Base-by-base conservation (phyloP, 2,329 filamentous ascomycete species). In the Didymella segeticola region DNA sequence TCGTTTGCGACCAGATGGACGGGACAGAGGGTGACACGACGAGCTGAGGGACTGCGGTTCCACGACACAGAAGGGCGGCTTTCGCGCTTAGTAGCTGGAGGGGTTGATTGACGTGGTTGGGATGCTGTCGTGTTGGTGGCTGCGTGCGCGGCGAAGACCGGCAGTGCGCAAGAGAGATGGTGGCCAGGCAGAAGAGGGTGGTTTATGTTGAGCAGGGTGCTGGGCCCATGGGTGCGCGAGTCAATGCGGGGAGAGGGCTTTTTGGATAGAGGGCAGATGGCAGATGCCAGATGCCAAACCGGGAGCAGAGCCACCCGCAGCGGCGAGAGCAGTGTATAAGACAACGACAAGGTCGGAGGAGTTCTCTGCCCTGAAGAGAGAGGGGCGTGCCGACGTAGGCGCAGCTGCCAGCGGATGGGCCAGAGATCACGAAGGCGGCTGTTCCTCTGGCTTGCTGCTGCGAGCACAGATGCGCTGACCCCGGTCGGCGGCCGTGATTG, bases 271-370 rank as follows among this genome's bases (percentile, higher is more conserved):
- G n/a, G n/a, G n/a, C n/a, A n/a, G n/a, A n/a, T n/a, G n/a, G n/a
- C n/a, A n/a, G n/a, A n/a, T n/a, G n/a, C n/a, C n/a, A n/a, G n/a
- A 60, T 54, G 60, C 61, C 56, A 60, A 60, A 54, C 49, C 63
- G 55, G 58, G 57, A 60, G 57, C 62, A 60, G 60, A 61, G 54
- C 51, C 60, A 57, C 55, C 58, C 64, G 62, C 58, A 57, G 62
- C 64, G 66, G 67, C 68, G 61, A 64, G 58, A 58, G 61, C 62
- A 63, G 63, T 61, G 67, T 72, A 71, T 70, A 70, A 67, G 57
- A 61, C 60, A 49, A 51, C 60, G 46, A 51, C 54, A 47, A 43
- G 23, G 57, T 48, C 41, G 53, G 56, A 57, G 61, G 57, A 62
- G 56, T 55, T 53, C 53, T 52, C 53, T 52, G 45, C 47, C 60